A percentile compares a stretch with the other conserved stretches of the same genome.
These are phyloP conservation scores for Barbarea vulgaris DNA, from an alignment of 345 rosid genomes.

Conservation along the genomic window DNA sequence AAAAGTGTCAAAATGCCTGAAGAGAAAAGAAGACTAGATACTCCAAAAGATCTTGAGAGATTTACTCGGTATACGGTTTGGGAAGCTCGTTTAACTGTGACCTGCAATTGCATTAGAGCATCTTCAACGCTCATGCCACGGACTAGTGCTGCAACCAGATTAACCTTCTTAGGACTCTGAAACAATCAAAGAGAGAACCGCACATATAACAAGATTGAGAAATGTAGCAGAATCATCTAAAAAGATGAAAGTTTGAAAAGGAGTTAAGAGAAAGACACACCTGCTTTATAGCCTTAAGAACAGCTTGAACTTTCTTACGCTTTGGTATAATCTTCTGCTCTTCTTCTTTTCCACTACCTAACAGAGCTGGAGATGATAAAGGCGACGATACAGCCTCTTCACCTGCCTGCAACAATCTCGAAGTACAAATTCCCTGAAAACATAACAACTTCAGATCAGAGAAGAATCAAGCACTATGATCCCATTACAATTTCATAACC, in stretches of 20 bases:
- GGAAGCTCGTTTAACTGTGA: conserved; percentile 80
- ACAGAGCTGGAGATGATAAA: conserved; percentile 59
- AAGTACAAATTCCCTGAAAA: conserved; percentile 72
- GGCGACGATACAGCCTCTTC: conserved; percentile 82
- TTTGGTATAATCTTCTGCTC: conserved; percentile 63
- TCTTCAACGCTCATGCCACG: conserved; percentile 98
- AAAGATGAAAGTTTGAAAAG: neutral
- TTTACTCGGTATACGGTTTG: conserved; percentile 86
- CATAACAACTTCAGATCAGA: conserved; percentile 15
- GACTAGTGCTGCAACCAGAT: conserved; percentile 88
- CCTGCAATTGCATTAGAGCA: conserved; percentile 91
- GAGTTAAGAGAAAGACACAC: conserved; percentile 42
- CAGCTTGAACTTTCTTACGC: conserved; percentile 77
- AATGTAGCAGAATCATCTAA: neutral
- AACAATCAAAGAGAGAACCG: conserved; percentile 24
- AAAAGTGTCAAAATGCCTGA: neutral
- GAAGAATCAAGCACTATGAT: neutral
- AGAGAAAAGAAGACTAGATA: neutral
- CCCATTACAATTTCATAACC: neutral
- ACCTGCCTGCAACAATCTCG: conserved; percentile 61
- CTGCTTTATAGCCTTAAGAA: conserved; percentile 86
- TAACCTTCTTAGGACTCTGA: conserved; percentile 96
- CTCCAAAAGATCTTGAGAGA: neutral
- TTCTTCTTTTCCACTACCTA: conserved; percentile 60
- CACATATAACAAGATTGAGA: neutral